These are phyloP conservation scores for Aegilops bicornis DNA, from an alignment of 176 grass and related monocot species.

Conservation along the genomic window DNA sequence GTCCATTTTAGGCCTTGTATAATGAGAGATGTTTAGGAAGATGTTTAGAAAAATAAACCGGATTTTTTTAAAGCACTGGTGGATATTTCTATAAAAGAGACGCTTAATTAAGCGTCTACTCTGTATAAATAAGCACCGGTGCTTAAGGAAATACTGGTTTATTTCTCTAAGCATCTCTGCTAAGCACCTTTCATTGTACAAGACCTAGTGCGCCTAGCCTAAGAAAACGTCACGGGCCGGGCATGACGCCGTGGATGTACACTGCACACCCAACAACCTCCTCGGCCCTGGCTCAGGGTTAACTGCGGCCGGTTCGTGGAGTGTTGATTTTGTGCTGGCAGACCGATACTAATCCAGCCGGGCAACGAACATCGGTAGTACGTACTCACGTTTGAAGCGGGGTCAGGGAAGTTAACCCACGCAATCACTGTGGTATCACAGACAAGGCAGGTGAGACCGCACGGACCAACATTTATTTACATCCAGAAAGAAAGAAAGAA, in stretches of 20 bases:
- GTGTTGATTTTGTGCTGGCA: conserved; percentile 21
- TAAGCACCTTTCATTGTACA: no score
- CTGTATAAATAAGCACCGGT: no score
- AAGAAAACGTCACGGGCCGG: not conserved
- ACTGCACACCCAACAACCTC: not conserved
- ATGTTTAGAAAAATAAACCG: no score
- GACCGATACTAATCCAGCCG: not conserved
- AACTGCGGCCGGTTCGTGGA: not conserved
- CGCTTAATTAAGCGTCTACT: no score
- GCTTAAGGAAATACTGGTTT: no score
- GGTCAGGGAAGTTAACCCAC: not conserved
- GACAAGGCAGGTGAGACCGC: not conserved
- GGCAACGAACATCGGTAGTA: not conserved
- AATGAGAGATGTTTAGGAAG: no score
- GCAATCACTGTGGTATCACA: not conserved
- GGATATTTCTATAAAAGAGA: no score
- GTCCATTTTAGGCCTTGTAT: not conserved
- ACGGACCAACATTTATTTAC: conserved; percentile 12
- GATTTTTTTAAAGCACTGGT: no score
- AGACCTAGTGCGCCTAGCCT: not conserved
- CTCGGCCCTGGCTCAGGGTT: not conserved
- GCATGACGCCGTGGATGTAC: not conserved
- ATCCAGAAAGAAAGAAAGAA: not conserved
- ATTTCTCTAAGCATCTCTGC: no score
- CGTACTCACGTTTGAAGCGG: not conserved